These are phyloP conservation scores for Sporothrix curviconia DNA, from an alignment of 2,329 filamentous ascomycete genomes.

Conservation along the genomic window DNA sequence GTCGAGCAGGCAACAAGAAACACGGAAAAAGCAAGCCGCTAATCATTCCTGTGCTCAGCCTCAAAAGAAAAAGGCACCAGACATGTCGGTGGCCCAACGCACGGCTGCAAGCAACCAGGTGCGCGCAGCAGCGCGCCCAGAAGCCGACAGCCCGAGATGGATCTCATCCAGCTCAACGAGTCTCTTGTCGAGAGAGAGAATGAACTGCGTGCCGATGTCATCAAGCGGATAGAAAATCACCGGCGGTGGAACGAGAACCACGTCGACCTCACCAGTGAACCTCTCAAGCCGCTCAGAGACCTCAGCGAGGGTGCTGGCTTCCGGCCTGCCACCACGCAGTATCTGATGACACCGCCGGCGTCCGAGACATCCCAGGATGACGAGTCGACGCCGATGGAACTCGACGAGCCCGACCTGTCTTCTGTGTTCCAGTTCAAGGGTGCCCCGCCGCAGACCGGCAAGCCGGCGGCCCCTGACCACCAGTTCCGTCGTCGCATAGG, in stretches of 20 bases:
- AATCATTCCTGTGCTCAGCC: slow-evolving; percentile 37
- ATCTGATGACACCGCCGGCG: slow-evolving; percentile 59
- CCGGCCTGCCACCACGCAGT: slow-evolving; percentile 65
- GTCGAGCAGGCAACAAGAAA: too few species aligned
- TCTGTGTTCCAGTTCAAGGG: slow-evolving; percentile 43
- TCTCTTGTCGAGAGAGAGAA: slow-evolving; percentile 75
- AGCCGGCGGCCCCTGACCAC: slow-evolving; percentile 35
- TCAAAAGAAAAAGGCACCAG: slow-evolving; percentile 63
- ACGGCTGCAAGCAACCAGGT: slow-evolving; percentile 54
- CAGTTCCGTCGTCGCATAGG: slow-evolving; percentile 80
- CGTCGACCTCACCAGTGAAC: slow-evolving; percentile 79
- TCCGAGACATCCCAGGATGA: slow-evolving; percentile 46
- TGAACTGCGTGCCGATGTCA: slow-evolving; percentile 73
- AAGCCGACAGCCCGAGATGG: slow-evolving; percentile 66
- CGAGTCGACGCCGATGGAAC: slow-evolving; percentile 40
- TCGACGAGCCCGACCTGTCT: slow-evolving; percentile 38
- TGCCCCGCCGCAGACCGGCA: slow-evolving; percentile 26
- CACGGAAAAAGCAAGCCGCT: too few species aligned
- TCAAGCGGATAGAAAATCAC: slow-evolving; percentile 81
- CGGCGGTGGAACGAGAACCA: slow-evolving; percentile 86
- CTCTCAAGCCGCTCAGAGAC: slow-evolving; percentile 71
- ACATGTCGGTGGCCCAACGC: slow-evolving; percentile 56
- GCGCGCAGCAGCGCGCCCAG: slow-evolving; percentile 62
- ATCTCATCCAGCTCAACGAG: slow-evolving; percentile 71
- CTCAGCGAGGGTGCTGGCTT: slow-evolving; percentile 56